Conservation (phyloP, 140 eudicot species). For the Anethum foeniculum region DNA sequence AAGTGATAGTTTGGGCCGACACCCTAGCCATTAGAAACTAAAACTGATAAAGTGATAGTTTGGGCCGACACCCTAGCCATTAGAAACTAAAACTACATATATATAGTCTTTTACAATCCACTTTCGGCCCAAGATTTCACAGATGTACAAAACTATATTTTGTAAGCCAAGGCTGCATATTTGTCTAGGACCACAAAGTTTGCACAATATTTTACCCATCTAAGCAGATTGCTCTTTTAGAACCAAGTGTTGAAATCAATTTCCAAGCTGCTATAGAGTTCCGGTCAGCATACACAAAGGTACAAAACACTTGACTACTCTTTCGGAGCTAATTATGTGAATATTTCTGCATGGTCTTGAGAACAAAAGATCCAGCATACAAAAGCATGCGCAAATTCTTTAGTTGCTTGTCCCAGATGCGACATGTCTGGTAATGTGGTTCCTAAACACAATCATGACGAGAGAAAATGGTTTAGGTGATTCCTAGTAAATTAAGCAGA, state of each 20-base stretch:
- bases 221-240: not conserved
- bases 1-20: too few relatives aligned
- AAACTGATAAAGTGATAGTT: not conserved
- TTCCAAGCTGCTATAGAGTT: not conserved
- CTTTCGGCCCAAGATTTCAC: not conserved
- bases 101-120: not conserved
- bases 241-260: not conserved
- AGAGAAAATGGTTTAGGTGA: not conserved
- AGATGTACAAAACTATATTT: not conserved
- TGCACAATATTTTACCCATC: not conserved
- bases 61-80: not conserved
- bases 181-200: not conserved
- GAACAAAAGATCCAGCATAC: not conserved
- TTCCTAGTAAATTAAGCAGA: not conserved
- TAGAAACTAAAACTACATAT: not conserved
- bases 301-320: not conserved
- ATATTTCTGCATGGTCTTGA: not conserved
- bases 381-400: not conserved
- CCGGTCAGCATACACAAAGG: not conserved
- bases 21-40: not conserved
- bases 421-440: not conserved
- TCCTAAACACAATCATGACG: not conserved
- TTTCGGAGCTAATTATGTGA: not conserved
- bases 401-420: not conserved
- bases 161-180: not conserved